Evolutionary conservation across 306 rosid species (phyloP).

Genomic region (Hippophae tibetana): DNA sequence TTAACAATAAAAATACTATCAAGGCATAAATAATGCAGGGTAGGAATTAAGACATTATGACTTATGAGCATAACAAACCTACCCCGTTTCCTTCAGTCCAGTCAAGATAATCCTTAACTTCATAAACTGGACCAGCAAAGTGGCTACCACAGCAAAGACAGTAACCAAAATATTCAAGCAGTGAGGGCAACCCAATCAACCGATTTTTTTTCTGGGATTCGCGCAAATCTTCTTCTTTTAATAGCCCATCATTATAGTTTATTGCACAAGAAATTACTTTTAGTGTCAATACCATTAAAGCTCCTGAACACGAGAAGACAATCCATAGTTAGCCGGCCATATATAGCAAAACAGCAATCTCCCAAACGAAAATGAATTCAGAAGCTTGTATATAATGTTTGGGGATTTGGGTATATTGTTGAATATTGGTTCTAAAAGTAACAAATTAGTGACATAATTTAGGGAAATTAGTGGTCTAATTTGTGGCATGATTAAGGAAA

Average conservation of each 20-base stretch:
- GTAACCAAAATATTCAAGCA: conserved; percentile 76
- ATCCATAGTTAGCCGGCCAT: background rate
- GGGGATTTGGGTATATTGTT: no score
- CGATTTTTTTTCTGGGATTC: conserved; percentile 82
- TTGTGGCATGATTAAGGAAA: no score
- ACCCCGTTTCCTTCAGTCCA: conserved; percentile 96
- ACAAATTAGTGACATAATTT: no score
- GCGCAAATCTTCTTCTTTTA: conserved; percentile 70
- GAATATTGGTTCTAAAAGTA: no score
- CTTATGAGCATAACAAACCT: conserved; percentile 7
- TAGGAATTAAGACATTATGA: background rate
- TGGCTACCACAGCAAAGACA: conserved; percentile 93
- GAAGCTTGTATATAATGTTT: no score
- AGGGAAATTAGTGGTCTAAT: no score
- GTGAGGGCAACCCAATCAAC: conserved; percentile 58
- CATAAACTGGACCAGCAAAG: conserved; percentile 96
- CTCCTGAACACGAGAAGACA: conserved; percentile 45
- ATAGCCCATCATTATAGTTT: conserved; percentile 79
- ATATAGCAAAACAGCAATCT: no score
- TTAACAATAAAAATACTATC: background rate
- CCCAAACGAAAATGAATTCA: no score
- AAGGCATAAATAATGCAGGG: conserved; percentile 4
- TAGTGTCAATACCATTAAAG: conserved; percentile 84
- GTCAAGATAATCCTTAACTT: conserved; percentile 87
- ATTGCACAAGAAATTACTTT: conserved; percentile 85